phyloP scores from a whole-genome alignment of 495 filamentous ascomycete genomes.

The Daldinia concentrica region DNA sequence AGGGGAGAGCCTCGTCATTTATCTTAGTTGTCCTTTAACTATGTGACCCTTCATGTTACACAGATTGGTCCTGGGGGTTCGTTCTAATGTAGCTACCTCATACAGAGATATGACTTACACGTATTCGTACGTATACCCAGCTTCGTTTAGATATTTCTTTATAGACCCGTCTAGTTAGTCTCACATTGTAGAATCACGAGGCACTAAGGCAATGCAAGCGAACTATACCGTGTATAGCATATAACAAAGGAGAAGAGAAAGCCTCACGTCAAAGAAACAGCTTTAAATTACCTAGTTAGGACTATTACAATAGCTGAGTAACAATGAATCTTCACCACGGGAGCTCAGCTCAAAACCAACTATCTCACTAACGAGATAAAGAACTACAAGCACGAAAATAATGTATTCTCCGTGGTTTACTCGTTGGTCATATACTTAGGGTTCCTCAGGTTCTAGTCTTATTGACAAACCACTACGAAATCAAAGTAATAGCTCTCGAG shows the following conservation, averaged over 20 bases:
- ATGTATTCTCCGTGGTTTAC: slow-evolving; percentile 30
- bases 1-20: neutral
- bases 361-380: neutral
- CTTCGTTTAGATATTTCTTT: neutral
- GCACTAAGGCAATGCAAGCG: neutral
- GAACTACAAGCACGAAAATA: slow-evolving; percentile 18
- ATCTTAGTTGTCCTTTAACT: neutral
- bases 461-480: slow-evolving; percentile 10
- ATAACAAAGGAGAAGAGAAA: too few species aligned
- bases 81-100: neutral
- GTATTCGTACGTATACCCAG: neutral
- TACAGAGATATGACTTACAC: neutral
- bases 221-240: neutral
- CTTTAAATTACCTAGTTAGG: neutral
- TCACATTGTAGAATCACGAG: neutral
- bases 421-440: slow-evolving; percentile 16
- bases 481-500: slow-evolving; percentile 13
- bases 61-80: neutral
- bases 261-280: neutral
- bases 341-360: neutral
- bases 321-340: neutral
- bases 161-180: neutral
- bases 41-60: neutral
- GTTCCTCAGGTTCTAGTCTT: slow-evolving; percentile 8
- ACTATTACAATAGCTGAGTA: neutral